Percentiles rank a stretch among this genome's conserved stretches.
These are phyloP conservation scores for Mycena venus DNA, from an alignment of 768 basidiomycete genomes.

Conservation along the genomic window DNA sequence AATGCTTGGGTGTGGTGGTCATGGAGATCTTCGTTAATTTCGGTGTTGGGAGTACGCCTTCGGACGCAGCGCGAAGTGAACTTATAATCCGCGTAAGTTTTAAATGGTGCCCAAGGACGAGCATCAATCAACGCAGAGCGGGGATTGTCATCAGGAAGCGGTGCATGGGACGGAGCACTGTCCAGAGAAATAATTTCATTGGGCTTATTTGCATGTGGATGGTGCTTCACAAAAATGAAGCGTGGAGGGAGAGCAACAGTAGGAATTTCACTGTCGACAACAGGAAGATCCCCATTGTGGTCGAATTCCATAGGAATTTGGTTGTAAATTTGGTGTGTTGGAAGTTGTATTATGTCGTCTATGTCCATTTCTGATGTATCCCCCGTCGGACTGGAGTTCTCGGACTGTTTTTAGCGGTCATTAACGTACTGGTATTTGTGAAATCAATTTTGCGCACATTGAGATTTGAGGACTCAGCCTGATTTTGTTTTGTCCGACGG, in stretches of 20 bases:
- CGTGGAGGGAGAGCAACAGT: slow-evolving; percentile 10
- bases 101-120: slow-evolving; percentile 25
- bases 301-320: neutral
- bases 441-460: too few relatives aligned
- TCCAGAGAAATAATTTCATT: slow-evolving; percentile 23
- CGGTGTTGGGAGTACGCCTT: slow-evolving; percentile 7
- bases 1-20: neutral
- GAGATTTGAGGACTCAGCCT: neutral
- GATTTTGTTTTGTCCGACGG: neutral
- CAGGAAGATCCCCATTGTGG: neutral
- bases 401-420: neutral
- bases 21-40: slow-evolving; percentile 22
- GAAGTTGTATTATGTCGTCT: neutral
- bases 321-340: slow-evolving; percentile 2
- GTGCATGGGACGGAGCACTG: neutral
- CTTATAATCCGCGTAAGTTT: slow-evolving; percentile 6
- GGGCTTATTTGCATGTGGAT: neutral
- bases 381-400: neutral
- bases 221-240: slow-evolving; percentile 25
- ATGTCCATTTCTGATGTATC: neutral
- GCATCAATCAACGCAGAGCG: neutral
- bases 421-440: too few relatives aligned
- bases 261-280: neutral
- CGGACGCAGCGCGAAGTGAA: slow-evolving; percentile 16
- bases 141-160: neutral